A percentile compares a stretch with the other conserved stretches of the same genome.
Evolutionary conservation across 345 rosid species (phyloP).

Genomic region (Eutrema yunnanense): DNA sequence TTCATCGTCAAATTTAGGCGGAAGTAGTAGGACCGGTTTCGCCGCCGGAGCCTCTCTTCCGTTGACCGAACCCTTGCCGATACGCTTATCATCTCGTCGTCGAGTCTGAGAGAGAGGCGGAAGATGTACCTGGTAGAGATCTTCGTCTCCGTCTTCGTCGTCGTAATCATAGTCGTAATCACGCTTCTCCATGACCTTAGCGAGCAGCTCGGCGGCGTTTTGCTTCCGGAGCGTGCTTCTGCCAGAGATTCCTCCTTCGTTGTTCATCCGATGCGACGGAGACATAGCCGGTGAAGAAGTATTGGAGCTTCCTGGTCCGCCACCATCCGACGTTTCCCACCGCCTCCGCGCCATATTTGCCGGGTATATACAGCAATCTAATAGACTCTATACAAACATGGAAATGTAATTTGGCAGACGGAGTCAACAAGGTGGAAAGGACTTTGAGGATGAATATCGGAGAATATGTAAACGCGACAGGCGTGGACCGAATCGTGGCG

Average conservation of each 20-base stretch:
- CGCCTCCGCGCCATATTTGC: constrained; percentile 68
- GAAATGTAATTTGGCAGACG: neutral
- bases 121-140: constrained; percentile 44
- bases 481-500: constrained; percentile 30
- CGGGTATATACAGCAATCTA: neutral
- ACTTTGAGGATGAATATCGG: neutral
- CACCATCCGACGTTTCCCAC: constrained; percentile 48
- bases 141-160: constrained; percentile 55
- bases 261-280: constrained; percentile 63
- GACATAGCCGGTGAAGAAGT: constrained; percentile 82
- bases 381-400: neutral
- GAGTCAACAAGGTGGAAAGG: constrained; percentile 23
- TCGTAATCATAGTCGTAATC: constrained; percentile 49
- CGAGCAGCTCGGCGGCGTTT: constrained; percentile 90
- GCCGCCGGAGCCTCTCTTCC: constrained; percentile 56
- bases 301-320: constrained; percentile 64
- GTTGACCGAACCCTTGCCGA: constrained; percentile 29
- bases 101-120: constrained; percentile 17
- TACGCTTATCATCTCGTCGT: constrained; percentile 26
- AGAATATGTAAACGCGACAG: neutral
- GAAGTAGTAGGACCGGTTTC: neutral
- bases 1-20: constrained; percentile 14
- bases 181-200: constrained; percentile 86
- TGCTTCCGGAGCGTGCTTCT: constrained; percentile 77
- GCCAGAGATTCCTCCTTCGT: constrained; percentile 34